Conservation (phyloP, 163 green algal genomes). For the Scenedesmus sp. region DNA sequence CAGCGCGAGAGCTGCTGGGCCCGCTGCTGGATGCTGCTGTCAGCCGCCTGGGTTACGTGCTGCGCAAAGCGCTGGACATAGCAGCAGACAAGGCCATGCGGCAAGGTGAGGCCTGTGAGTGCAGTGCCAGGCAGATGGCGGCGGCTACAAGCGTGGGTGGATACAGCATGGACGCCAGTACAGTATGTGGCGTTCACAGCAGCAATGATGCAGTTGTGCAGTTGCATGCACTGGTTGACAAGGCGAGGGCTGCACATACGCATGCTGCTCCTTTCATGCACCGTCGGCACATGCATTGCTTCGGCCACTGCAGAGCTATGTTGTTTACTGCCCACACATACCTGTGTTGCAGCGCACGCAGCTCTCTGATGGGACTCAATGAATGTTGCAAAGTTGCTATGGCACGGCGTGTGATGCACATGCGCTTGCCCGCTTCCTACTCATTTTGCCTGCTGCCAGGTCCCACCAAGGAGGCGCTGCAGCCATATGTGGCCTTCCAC, state of each 20-base stretch:
- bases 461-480: conserved; percentile 70
- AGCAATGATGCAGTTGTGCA: too few species aligned
- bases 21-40: conserved; percentile 89
- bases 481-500: conserved; percentile 85
- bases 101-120: conserved; percentile 21
- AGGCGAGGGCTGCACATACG: too few species aligned
- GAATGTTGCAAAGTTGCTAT: not conserved
- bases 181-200: too few species aligned
- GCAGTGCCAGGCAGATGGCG: not conserved
- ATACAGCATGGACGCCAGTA: not conserved
- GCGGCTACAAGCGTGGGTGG: not conserved
- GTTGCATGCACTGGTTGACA: too few species aligned
- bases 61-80: conserved; percentile 86
- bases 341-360: too few species aligned
- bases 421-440: not conserved
- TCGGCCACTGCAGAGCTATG: too few species aligned
- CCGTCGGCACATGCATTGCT: too few species aligned
- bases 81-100: conserved; percentile 71
- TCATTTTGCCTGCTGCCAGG: conserved; percentile 49
- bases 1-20: conserved; percentile 81
- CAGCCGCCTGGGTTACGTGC: conserved; percentile 80
- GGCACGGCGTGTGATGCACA: not conserved
- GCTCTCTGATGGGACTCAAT: too few species aligned
- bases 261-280: too few species aligned
- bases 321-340: too few species aligned